phyloP scores from a whole-genome alignment of 345 rosid genomes.

The Brassica carinata region DNA sequence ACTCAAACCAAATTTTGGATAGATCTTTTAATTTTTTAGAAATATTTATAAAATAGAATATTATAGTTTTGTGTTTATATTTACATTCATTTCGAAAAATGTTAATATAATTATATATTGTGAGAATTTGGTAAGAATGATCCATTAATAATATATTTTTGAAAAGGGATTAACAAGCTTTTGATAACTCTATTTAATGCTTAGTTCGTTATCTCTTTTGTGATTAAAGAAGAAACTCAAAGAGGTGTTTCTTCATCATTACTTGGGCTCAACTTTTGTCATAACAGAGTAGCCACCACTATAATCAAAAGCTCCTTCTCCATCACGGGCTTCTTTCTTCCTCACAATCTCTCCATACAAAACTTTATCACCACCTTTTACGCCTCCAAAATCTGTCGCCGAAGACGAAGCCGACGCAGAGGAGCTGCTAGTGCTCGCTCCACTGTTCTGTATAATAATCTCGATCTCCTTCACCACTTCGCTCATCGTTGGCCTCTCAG shows the following conservation, averaged over 20 bases:
- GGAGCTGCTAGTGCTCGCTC: constrained; percentile 70
- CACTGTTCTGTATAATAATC: constrained; percentile 68
- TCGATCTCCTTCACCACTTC: constrained; percentile 81
- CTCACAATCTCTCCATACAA: constrained; percentile 51
- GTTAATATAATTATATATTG: background rate
- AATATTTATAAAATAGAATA: no score
- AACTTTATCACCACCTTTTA: constrained; percentile 47
- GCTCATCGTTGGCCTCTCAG: constrained; percentile 86
- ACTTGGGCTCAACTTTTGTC: constrained; percentile 70
- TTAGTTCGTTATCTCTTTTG: background rate
- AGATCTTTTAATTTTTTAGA: no score
- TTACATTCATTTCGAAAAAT: no score
- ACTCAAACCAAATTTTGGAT: no score
- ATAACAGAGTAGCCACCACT: constrained; percentile 70
- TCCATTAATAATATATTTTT: background rate
- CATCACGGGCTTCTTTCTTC: constrained; percentile 46
- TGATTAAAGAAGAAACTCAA: background rate
- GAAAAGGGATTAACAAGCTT: background rate
- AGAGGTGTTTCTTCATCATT: constrained; percentile 6
- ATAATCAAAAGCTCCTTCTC: constrained; percentile 55
- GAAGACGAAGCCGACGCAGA: constrained; percentile 82
- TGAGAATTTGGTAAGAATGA: background rate
- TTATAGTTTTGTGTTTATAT: no score
- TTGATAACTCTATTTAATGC: background rate
- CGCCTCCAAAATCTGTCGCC: constrained; percentile 63